Evolutionary conservation across 495 filamentous ascomycete species (phyloP).

Genomic region (Cercophora sp.): DNA sequence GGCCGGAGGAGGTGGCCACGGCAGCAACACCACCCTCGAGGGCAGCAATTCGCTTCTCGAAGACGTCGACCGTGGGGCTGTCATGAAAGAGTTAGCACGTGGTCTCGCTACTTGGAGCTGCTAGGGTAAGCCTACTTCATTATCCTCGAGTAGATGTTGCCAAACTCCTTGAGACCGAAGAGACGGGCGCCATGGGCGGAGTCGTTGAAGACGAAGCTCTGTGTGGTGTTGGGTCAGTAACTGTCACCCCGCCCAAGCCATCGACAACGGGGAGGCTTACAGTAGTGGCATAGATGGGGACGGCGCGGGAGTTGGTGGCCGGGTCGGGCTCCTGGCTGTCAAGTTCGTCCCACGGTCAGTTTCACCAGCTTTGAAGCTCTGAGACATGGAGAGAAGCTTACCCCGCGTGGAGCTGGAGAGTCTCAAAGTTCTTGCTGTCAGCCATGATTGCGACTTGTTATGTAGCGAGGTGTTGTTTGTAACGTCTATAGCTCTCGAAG

Average conservation of each 20-base stretch:
- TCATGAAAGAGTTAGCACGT: neutral
- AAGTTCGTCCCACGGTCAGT: slow-evolving; percentile 16
- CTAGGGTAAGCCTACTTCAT: slow-evolving; percentile 63
- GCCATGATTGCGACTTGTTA: slow-evolving; percentile 26
- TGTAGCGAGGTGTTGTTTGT: neutral
- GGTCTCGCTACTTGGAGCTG: neutral
- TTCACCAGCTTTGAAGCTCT: neutral
- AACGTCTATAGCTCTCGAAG: neutral
- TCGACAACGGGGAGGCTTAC: slow-evolving; percentile 41
- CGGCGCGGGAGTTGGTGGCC: slow-evolving; percentile 84
- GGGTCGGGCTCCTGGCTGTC: slow-evolving; percentile 76
- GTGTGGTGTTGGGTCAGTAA: slow-evolving; percentile 4
- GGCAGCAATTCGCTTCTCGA: slow-evolving; percentile 94
- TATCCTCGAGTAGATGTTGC: slow-evolving; percentile 97
- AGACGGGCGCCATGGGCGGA: slow-evolving; percentile 93
- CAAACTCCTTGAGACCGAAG: slow-evolving; percentile 96
- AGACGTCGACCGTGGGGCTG: slow-evolving; percentile 93
- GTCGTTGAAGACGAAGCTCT: slow-evolving; percentile 95
- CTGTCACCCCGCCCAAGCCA: neutral
- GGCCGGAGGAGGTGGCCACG: slow-evolving; percentile 83
- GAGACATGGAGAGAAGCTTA: slow-evolving; percentile 36
- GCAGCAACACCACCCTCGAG: slow-evolving; percentile 93
- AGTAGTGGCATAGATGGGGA: slow-evolving; percentile 94
- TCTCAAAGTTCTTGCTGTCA: slow-evolving; percentile 69
- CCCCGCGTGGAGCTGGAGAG: slow-evolving; percentile 95